Base-by-base conservation (phyloP, 1,284 basidiomycete species). In the Amylostereum areolatum region DNA sequence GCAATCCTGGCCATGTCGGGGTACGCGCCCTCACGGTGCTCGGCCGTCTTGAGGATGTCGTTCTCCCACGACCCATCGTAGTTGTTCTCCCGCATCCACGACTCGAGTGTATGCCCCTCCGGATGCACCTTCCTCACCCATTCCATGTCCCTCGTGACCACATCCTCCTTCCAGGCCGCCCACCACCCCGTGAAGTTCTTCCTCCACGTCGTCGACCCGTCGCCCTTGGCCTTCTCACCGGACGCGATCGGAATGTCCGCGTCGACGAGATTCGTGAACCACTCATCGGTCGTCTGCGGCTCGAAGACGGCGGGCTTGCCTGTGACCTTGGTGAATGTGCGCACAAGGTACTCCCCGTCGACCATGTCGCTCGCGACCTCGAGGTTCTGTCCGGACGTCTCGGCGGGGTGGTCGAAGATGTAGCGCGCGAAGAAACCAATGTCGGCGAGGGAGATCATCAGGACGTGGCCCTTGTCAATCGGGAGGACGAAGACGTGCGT, bases 341-440 rank as follows among this genome's bases (percentile, higher is more conserved):
- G 54, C 5, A 66, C 66, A 45, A 77, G 65, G 45, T 72, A 63
- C 18, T 73, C 67, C 69, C 72, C 74, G 5, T 61, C 63, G 25
- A 77, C 71, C 48, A 66, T 57, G 49, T 78, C 72, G 43, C 68
- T 72, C 1, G 70, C 69, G 46, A 77, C 59, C 48, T 70, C 61
- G 40, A 76, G 62, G 34, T 75, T 71, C 34, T 61, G 59, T 2
- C 67, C 71, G 7, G 71, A 74, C 7, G 67, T 70, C 43, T 62
- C 57, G 6, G 53, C 58, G 37, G 69, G 70, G 52, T 75, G 60
- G 56, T 74, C 72, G 58, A 77, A 73, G 1, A 67, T 67, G 55
- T 72, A 75, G 28, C 73, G 66, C 10, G 68, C 71, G 65, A 71
- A 77, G 65, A 67, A 75, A 33, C 70, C 75, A 29, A 77, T 55